Conservation (phyloP, 257 asterid genomes). For the Solanum chiquidenum region DNA sequence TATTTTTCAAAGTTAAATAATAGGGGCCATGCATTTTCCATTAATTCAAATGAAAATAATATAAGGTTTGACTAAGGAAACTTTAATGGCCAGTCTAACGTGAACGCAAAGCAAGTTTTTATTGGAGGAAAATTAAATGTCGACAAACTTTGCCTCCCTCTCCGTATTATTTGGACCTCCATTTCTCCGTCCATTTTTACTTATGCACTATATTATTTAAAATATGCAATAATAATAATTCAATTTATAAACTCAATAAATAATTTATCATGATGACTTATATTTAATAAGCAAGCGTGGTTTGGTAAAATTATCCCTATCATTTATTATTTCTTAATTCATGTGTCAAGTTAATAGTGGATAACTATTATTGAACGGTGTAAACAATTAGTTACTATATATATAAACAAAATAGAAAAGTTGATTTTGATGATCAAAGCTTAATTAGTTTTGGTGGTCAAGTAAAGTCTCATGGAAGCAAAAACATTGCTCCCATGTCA, state of each 20-base stretch:
- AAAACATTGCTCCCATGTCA: constrained; percentile 8
- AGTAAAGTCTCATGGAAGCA: constrained; percentile 10
- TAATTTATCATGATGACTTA: too few relatives aligned
- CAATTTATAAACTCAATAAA: too few relatives aligned
- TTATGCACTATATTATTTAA: too few relatives aligned
- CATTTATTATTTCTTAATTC: too few relatives aligned
- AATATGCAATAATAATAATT: too few relatives aligned
- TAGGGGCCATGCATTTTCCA: neutral
- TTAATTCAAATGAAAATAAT: neutral
- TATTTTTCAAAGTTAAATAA: neutral
- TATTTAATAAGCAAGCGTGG: too few relatives aligned
- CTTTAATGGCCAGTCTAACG: constrained; percentile 4
- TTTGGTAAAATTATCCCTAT: too few relatives aligned
- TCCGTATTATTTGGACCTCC: constrained; percentile 18
- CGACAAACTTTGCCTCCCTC: constrained; percentile 19
- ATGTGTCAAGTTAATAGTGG: neutral
- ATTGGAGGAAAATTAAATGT: constrained; percentile 15
- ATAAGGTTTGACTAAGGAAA: constrained; percentile 12
- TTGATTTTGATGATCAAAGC: neutral
- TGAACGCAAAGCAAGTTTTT: constrained; percentile 26
- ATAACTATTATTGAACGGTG: too few relatives aligned
- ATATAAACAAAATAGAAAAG: neutral
- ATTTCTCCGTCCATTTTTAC: neutral
- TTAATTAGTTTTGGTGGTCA: neutral
- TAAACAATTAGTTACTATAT: neutral